A percentile compares a stretch with the other conserved stretches of the same genome.
Evolutionary conservation across 179 eudicot genomes (phyloP).

Genomic region (Nepenthes alata): DNA sequence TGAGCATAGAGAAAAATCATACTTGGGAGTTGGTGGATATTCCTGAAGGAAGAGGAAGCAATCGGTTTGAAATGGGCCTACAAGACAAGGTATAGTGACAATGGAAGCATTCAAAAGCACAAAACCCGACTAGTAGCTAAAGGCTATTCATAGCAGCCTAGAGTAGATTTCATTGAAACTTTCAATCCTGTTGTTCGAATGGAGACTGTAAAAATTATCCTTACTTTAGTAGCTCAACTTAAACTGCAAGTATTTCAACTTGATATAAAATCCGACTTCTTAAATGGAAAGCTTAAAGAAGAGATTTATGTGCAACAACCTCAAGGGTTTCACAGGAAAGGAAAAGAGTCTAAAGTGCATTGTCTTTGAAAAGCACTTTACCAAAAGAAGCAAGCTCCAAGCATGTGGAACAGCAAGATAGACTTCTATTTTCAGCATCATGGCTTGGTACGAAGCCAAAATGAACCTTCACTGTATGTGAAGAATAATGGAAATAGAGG

Average conservation of each 20-base stretch:
- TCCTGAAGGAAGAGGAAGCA: slow-evolving; percentile 3
- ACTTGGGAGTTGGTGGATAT: slow-evolving; percentile 8
- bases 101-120: slow-evolving; percentile 8
- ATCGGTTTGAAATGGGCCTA: slow-evolving; percentile 12
- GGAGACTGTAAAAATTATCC: neutral
- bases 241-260: slow-evolving; percentile 1
- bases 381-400: slow-evolving; percentile 13
- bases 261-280: slow-evolving; percentile 13
- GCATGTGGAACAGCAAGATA: slow-evolving; percentile 14
- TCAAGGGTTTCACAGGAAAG: slow-evolving; percentile 3
- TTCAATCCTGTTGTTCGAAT: slow-evolving; percentile 5
- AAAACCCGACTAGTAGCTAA: slow-evolving; percentile 8
- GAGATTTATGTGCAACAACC: slow-evolving; percentile 14
- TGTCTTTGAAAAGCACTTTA: slow-evolving; percentile 1
- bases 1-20: slow-evolving; percentile 8
- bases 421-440: neutral
- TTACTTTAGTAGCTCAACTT: slow-evolving; percentile 1
- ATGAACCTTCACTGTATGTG: slow-evolving; percentile 18
- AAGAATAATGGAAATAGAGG: slow-evolving; percentile 3
- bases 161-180: slow-evolving; percentile 11
- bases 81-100: slow-evolving; percentile 3
- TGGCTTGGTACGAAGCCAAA: slow-evolving; percentile 7
- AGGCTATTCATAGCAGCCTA: slow-evolving; percentile 8
- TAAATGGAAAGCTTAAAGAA: slow-evolving; percentile 9
- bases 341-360: neutral